Base-by-base conservation (phyloP, 257 asterid genomes). In the Penstemon barbatus region DNA sequence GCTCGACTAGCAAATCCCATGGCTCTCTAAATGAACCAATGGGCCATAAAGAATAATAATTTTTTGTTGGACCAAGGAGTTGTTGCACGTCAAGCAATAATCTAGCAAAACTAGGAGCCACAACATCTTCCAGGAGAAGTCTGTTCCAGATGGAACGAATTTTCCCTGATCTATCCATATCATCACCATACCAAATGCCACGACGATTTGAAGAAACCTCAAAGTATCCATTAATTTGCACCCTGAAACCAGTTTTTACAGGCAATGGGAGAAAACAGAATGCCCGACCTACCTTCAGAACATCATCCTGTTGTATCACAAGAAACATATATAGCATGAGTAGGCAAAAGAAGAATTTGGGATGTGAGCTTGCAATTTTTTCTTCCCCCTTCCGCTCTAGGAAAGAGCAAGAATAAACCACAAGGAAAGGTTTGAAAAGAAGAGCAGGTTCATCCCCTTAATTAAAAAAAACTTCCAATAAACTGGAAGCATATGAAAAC, bases 191-290 rank as follows among this genome's bases (percentile, higher is more conserved):
- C 98, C 98, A 92, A 81, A 92, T 90, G 66, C 97, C 96, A 75
- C 97, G 98, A 37, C 98, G 96, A 74, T 92, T 92, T 39, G 98
- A 92, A 62, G 97, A 92, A 80, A 92, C 96, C 85, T 92, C 98
- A 66, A 90, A 92, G 74, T 83, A 92, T 69, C 98, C 98, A 72
- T 92, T 90, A 49, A 89, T 77, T 73, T 92, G 98, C 78, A 87
- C 87, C 36, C 48, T 70, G 69, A 92, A 79, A 57, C 98, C 98
- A 65, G 98, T 92, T 88, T 81, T 92, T 63, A 90, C 92, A 52
- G 98, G 98, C 85, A 92, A 74, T 49, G 98, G 98, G 63, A 90
- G 96, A 86, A 88, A 92, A 75, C 98, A 92, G 80, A 92, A 92
- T 69, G 98, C 98, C 73, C 85, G 86, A 6, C 98, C 98, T 68